Conservation (phyloP, 148 eudicot genomes). For the Arbutus unedo region DNA sequence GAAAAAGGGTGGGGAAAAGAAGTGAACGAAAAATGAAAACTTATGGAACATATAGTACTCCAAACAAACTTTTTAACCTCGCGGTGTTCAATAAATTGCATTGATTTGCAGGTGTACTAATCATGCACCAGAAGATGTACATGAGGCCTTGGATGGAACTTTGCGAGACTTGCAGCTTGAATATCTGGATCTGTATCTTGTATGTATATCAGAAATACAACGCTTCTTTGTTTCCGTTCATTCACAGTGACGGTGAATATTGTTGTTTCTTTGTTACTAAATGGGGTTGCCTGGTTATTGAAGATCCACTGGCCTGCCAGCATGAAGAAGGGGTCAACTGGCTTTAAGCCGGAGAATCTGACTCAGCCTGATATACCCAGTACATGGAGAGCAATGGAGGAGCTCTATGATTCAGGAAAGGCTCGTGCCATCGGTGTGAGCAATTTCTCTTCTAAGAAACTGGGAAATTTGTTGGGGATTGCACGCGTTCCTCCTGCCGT, state of each 20-base stretch:
- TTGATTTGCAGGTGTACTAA: conserved; percentile 43
- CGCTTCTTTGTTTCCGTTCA: neutral
- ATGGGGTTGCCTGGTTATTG: conserved; percentile 1
- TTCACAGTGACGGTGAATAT: neutral
- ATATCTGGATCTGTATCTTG: conserved; percentile 57
- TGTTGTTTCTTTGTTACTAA: neutral
- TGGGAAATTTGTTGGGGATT: conserved; percentile 46
- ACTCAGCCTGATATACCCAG: conserved; percentile 40
- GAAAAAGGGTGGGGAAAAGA: neutral
- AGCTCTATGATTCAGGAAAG: conserved; percentile 52
- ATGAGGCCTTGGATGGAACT: conserved; percentile 43
- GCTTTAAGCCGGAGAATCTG: conserved; percentile 51
- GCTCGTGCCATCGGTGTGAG: conserved; percentile 69
- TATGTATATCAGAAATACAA: conserved; percentile 19
- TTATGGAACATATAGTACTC: neutral
- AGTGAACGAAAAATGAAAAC: neutral
- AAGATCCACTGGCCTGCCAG: conserved; percentile 76
- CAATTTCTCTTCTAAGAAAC: conserved; percentile 63
- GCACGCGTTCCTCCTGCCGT: conserved; percentile 72
- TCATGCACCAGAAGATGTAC: conserved; percentile 62
- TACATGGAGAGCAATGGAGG: conserved; percentile 78
- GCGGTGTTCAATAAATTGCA: neutral
- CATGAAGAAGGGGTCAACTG: conserved; percentile 50
- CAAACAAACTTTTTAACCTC: neutral
- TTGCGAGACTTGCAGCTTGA: conserved; percentile 59